phyloP scores from a whole-genome alignment of 345 rosid species.

The Corchorus olitorius region DNA sequence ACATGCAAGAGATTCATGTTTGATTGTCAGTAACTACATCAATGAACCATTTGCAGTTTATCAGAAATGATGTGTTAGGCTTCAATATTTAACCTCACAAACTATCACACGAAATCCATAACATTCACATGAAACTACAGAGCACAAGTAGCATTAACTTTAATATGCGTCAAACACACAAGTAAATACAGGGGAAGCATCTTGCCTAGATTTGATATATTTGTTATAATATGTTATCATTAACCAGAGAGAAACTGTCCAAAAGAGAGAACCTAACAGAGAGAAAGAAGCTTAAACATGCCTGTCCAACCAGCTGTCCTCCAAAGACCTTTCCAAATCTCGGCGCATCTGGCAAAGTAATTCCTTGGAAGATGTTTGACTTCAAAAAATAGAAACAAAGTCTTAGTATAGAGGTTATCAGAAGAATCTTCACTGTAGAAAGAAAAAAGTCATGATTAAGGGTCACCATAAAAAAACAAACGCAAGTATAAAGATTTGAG shows the following conservation, averaged over 20 bases:
- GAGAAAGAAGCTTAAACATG: slow-evolving; percentile 23
- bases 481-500: not conserved
- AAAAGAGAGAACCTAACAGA: not conserved
- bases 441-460: not conserved
- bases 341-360: slow-evolving; percentile 89
- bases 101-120: not conserved
- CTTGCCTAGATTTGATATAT: not conserved
- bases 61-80: too few species aligned
- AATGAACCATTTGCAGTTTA: too few species aligned
- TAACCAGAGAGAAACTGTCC: not conserved
- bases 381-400: slow-evolving; percentile 32
- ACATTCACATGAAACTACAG: not conserved
- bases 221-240: not conserved
- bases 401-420: not conserved
- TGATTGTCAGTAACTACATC: too few species aligned
- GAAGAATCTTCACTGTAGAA: slow-evolving; percentile 6
- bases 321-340: slow-evolving; percentile 92
- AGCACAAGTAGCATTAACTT: not conserved
- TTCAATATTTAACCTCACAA: not conserved
- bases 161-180: not conserved
- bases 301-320: slow-evolving; percentile 97
- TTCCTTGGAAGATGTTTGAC: slow-evolving; percentile 85
- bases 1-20: too few species aligned
- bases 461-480: not conserved
- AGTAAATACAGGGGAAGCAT: not conserved